These are phyloP conservation scores for Pseudogymnoascus sp. DNA, from an alignment of 2,329 filamentous ascomycete species.

Conservation along the genomic window DNA sequence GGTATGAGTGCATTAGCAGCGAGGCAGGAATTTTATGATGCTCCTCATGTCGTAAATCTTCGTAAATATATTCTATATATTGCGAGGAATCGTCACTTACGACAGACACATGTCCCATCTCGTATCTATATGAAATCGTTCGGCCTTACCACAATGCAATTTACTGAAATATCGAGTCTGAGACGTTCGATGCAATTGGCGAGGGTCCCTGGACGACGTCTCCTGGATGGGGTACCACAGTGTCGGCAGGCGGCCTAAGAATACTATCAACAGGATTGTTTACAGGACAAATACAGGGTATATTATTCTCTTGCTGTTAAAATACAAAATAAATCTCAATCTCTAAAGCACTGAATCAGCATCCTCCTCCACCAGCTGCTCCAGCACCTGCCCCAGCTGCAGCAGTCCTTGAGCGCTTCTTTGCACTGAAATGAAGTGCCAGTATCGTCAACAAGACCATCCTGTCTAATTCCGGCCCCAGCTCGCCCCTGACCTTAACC, in stretches of 20 bases:
- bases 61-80: not conserved
- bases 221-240: too few species aligned
- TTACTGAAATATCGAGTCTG: too few species aligned
- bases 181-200: too few species aligned
- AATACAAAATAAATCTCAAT: not conserved
- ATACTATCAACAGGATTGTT: not conserved
- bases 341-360: not conserved
- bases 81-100: not conserved
- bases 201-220: too few species aligned
- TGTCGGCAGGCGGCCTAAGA: too few species aligned
- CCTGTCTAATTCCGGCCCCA: not conserved
- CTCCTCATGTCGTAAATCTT: not conserved
- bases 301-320: not conserved
- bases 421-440: not conserved
- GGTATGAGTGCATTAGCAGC: not conserved
- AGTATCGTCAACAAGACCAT: not conserved
- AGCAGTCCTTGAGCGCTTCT: not conserved
- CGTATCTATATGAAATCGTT: not conserved
- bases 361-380: not conserved
- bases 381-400: not conserved
- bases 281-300: not conserved
- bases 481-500: not conserved
- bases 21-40: not conserved
- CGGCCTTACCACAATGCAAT: too few species aligned
- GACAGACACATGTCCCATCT: not conserved